Percentiles rank a stretch among this genome's conserved stretches.
These are phyloP conservation scores for Cardiospermum halicacabum DNA, from an alignment of 345 rosid genomes.

Conservation along the genomic window DNA sequence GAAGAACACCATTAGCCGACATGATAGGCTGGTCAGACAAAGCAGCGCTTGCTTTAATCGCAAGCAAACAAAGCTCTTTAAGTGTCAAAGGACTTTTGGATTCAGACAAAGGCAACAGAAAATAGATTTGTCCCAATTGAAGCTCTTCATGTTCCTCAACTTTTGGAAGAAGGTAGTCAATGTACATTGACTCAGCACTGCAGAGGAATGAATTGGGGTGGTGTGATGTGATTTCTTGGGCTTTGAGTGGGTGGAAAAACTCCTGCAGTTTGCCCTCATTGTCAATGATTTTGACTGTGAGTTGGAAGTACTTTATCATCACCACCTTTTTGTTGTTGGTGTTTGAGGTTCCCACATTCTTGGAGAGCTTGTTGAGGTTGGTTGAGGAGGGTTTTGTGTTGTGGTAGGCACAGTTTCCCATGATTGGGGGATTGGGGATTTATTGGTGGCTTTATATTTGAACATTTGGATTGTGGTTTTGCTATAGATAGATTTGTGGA, in stretches of 20 bases:
- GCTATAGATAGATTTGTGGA: too few species aligned
- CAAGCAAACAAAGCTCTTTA: conserved; percentile 36
- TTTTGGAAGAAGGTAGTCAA: conserved; percentile 20
- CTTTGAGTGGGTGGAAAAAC: conserved; percentile 30
- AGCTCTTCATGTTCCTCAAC: conserved; percentile 33
- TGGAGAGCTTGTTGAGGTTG: too few species aligned
- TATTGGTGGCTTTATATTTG: too few species aligned
- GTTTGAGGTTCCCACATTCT: background rate
- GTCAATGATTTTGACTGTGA: conserved; percentile 33
- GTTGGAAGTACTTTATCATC: conserved; percentile 3
- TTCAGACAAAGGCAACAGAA: conserved; percentile 38
- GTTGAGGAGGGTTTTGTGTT: too few species aligned
- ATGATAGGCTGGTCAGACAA: conserved; percentile 6
- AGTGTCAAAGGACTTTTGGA: conserved; percentile 28
- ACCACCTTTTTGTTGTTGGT: too few species aligned
- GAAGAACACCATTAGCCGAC: background rate
- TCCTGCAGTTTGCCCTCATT: conserved; percentile 36
- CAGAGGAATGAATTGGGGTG: conserved; percentile 40
- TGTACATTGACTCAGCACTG: conserved; percentile 36
- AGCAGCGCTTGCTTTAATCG: conserved; percentile 37
- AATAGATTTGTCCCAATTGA: conserved; percentile 39
- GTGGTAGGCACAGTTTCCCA: conserved; percentile 43
- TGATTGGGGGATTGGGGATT: too few species aligned
- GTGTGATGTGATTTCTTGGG: conserved; percentile 24
- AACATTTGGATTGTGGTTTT: too few species aligned